phyloP scores from a whole-genome alignment of 2,329 filamentous ascomycete species.

The Coniosporium tulheliwenetii region DNA sequence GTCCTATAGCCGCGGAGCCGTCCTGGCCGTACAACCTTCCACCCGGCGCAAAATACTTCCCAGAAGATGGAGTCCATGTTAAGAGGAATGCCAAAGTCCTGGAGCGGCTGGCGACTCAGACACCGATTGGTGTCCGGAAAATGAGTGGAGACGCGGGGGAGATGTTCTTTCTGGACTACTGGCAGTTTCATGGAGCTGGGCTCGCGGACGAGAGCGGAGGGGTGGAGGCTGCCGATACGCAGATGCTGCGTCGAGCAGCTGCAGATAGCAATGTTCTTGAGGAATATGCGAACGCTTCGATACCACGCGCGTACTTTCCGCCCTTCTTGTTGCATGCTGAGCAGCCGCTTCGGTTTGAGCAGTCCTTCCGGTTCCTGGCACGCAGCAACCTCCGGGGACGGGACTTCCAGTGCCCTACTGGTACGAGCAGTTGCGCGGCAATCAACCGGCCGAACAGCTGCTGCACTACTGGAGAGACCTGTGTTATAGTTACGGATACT shows the following conservation, averaged over 20 bases:
- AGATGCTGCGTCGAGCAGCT: too few relatives aligned
- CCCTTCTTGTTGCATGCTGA: constrained; percentile 36
- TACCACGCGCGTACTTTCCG: constrained; percentile 26
- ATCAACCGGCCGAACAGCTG: constrained; percentile 58
- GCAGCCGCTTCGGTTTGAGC: constrained; percentile 4
- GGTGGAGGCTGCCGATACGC: too few relatives aligned
- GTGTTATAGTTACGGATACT: constrained; percentile 47
- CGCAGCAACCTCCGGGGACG: constrained; percentile 32
- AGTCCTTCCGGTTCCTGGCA: constrained; percentile 8
- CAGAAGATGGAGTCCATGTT: constrained; percentile 27
- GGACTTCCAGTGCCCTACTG: constrained; percentile 49
- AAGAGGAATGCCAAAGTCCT: constrained; percentile 24
- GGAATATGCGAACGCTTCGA: constrained; percentile 14
- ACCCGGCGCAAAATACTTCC: constrained; percentile 28
- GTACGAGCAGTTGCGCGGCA: constrained; percentile 46
- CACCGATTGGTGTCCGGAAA: constrained; percentile 52
- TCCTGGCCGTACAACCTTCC: constrained; percentile 30
- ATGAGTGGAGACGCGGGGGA: constrained; percentile 55
- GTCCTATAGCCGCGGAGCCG: neutral
- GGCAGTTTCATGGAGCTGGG: constrained; percentile 24
- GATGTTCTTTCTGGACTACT: constrained; percentile 60
- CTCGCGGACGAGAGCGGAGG: constrained; percentile 7
- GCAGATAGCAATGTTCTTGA: neutral
- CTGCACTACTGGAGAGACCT: constrained; percentile 50
- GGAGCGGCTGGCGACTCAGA: constrained; percentile 21